Base-by-base conservation (phyloP, 768 basidiomycete genomes). In the Pleurotus giganteus region DNA sequence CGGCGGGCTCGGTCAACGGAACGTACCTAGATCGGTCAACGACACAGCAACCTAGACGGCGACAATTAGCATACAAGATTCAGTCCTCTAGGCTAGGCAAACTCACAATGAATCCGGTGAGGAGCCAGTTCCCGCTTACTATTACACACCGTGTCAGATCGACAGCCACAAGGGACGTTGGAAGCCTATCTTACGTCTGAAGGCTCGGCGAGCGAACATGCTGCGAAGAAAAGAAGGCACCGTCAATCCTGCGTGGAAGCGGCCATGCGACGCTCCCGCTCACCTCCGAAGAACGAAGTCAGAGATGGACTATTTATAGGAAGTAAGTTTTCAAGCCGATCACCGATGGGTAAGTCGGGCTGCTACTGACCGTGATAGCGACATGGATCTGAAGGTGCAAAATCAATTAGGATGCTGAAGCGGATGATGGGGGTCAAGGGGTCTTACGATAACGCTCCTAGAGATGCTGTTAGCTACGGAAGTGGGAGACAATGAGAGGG, bases 381-480 rank as follows among this genome's bases (percentile, higher is more conserved):
- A 82, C 80, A 64, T 84, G 81, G n/a, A 79, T 65, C 83, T 85
- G 34, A 23, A 12, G 54, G 21, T 12, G 1, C 9, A 27, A n/a
- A 36, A 27, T 9, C 13, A 45, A 9, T 47, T n/a, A 37, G 17
- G 9, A 54, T 27, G 21, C 21, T 17, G 11, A 15, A 23, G 9
- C 15, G 21, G 4, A 23, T 26, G 45, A 37, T 29, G 2, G 15
- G 19, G 23, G 45, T 4, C 54, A 28, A 15, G 41, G 6, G 15
- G 28, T 58, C 81, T 64, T 58, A 83, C 82, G 24, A 80, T 69
- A 24, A 83, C 65, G 62, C 76, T 81, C 82, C 82, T 83, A 51
- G 6, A 44, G 21, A 37, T 12, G 23, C 21, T 19, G 19, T 36
- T 27, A 57, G 19, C 53, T 24, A 11, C 19, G 12, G 5, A 8